phyloP scores from a whole-genome alignment of 1,284 basidiomycete species.

The Sporisorium exsertum region DNA sequence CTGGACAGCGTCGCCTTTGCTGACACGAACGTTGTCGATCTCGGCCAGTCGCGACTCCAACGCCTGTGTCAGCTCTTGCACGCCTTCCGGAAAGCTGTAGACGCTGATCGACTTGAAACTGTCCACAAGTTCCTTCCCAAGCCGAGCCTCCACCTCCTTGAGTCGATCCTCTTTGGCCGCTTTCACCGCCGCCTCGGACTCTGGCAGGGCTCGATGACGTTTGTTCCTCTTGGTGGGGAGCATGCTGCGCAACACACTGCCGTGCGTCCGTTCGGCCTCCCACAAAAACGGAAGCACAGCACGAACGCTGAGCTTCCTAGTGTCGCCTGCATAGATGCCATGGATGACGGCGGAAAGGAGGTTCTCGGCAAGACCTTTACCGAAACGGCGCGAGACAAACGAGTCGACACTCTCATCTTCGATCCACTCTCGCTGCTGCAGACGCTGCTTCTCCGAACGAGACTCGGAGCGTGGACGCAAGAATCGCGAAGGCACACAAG shows the following conservation, averaged over 20 bases:
- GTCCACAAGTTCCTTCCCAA: slow-evolving; percentile 72
- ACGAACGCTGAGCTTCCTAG: slow-evolving; percentile 79
- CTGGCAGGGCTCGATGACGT: slow-evolving; percentile 28
- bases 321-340: slow-evolving; percentile 91
- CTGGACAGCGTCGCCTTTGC: slow-evolving; percentile 71
- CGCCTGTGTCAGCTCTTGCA: slow-evolving; percentile 77
- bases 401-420: slow-evolving; percentile 84
- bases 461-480: slow-evolving; percentile 69
- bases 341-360: slow-evolving; percentile 88
- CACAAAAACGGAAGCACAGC: slow-evolving; percentile 81
- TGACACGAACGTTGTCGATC: slow-evolving; percentile 75
- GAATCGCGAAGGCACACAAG: slow-evolving; percentile 70
- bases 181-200: slow-evolving; percentile 29
- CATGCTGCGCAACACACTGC: slow-evolving; percentile 79
- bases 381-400: slow-evolving; percentile 83
- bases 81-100: slow-evolving; percentile 83
- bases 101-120: slow-evolving; percentile 76
- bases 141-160: slow-evolving; percentile 69
- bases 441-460: slow-evolving; percentile 63
- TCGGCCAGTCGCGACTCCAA: slow-evolving; percentile 73
- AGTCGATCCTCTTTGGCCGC: slow-evolving; percentile 25
- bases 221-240: slow-evolving; percentile 66
- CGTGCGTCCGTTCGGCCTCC: slow-evolving; percentile 78
- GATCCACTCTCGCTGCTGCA: slow-evolving; percentile 32
- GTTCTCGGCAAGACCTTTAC: slow-evolving; percentile 77